These are phyloP conservation scores for Triticum timopheevii DNA, from an alignment of 176 grass and related monocot genomes.

Conservation along the genomic window DNA sequence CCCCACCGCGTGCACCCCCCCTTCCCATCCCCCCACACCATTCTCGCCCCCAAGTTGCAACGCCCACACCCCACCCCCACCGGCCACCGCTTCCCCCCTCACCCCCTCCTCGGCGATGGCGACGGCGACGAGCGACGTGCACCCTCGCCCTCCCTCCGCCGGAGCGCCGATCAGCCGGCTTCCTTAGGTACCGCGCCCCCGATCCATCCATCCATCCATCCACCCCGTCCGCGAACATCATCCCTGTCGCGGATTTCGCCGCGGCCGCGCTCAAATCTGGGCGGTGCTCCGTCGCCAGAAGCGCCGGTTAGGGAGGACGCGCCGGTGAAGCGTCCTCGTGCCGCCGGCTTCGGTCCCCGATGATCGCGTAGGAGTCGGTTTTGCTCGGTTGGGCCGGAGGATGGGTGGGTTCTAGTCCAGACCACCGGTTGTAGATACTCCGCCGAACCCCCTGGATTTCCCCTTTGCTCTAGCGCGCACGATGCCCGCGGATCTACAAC, in stretches of 20 bases:
- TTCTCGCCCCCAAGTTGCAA: neutral
- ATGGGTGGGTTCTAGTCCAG: neutral
- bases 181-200: neutral
- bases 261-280: neutral
- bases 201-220: neutral
- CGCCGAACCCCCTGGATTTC: neutral
- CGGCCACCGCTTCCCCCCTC: neutral
- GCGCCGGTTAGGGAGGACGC: too few species aligned
- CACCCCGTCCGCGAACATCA: neutral
- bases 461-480: neutral
- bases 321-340: neutral
- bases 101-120: neutral
- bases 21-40: neutral
- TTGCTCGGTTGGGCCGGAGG: neutral
- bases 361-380: neutral
- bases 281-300: neutral
- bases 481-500: neutral
- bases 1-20: neutral
- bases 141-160: neutral
- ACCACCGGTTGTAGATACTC: too few species aligned
- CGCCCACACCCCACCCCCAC: neutral
- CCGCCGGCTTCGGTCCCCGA: neutral
- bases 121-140: neutral
- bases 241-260: neutral
- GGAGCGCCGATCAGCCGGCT: neutral